Evolutionary conservation across 805 yeast species (phyloP), one percentile per base, ranked within the genome.

Genomic region (Wickerhamiella sorbophila): DNA sequence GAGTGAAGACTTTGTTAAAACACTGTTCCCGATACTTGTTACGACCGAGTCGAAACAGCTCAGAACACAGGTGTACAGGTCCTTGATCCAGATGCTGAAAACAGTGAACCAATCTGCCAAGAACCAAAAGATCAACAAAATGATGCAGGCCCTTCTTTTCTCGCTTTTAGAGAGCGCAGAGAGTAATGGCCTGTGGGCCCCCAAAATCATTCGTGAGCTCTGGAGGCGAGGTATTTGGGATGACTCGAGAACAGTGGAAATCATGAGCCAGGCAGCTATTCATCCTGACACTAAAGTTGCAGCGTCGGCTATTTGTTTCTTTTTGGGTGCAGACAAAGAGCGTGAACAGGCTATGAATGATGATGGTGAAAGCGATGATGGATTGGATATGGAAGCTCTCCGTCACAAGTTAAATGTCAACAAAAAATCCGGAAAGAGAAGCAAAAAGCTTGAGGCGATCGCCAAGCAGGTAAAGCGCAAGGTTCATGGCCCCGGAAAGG

Each of bases 221-320:
- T 91, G 99, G 99, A 74, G 95, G 66, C 73, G 97, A 58, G 94
- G 94, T 56, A 82, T 91, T 44, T 91, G 99, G 99, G 96, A 86
- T 60, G 99, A 91, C 59, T 74, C 94, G 0, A 70, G 96, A 54
- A 80, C 97, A 0, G 94, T 91, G n/a, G 98, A 91, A 61, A 76
- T 91, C 55, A 87, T 91, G 97, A 79, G 94, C 1, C 91, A 85
- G 53, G 96, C 97, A 1, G 85, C 96, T 1, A 62, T 84, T 47
- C 95, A 86, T 55, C 78, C 79, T 14, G 94, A 91, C 53, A 66
- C 70, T 14, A 91, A 91, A 62, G 91, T 91, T 38, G 79, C 94
- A 5, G 66, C 80, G 42, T 81, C 96, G 2, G 98, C 95, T 47
- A 91, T 84, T 24, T 69, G 75, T 54, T 91, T 91, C 62, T 91